Evolutionary conservation across 495 filamentous ascomycete species (phyloP).

Genomic region (Daldinia concentrica): DNA sequence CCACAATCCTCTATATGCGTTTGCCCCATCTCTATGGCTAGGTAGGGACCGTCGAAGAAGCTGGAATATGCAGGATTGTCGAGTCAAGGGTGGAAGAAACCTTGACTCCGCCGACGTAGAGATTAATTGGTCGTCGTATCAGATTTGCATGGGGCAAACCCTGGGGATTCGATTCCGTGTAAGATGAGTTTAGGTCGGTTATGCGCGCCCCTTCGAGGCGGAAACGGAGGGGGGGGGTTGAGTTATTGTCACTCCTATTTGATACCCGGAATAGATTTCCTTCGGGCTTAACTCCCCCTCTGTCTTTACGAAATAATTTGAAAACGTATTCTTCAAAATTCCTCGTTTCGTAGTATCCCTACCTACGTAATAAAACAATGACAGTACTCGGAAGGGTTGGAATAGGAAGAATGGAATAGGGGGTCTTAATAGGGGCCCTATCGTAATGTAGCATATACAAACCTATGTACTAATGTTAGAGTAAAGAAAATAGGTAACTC

Average conservation of each 20-base stretch:
- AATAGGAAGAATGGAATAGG: too few species aligned
- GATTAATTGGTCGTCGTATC: conserved; percentile 21
- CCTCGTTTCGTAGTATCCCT: background rate
- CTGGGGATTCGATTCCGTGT: conserved; percentile 9
- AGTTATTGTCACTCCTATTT: conserved; percentile 40
- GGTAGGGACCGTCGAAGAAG: background rate
- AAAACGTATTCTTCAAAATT: background rate
- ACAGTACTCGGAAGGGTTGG: background rate
- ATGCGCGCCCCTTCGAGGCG: conserved; percentile 8
- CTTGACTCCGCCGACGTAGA: conserved; percentile 14
- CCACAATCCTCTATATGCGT: conserved; percentile 6
- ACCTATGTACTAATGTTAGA: too few species aligned
- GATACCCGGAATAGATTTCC: conserved; percentile 51
- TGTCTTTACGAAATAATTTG: conserved; percentile 30
- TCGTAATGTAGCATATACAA: too few species aligned
- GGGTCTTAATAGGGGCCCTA: too few species aligned
- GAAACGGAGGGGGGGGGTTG: conserved; percentile 17
- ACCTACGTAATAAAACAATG: background rate
- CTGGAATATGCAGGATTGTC: conserved; percentile 12
- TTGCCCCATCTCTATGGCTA: conserved; percentile 16
- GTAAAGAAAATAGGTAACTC: too few species aligned
- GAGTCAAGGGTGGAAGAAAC: conserved; percentile 28
- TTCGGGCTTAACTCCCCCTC: conserved; percentile 37
- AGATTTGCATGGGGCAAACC: conserved; percentile 29
- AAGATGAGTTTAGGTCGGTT: conserved; percentile 13